A percentile compares a stretch with the other conserved stretches of the same genome.
Evolutionary conservation across 2,329 filamentous ascomycete species (phyloP).

Genomic region (Huntiella bhutanensis): DNA sequence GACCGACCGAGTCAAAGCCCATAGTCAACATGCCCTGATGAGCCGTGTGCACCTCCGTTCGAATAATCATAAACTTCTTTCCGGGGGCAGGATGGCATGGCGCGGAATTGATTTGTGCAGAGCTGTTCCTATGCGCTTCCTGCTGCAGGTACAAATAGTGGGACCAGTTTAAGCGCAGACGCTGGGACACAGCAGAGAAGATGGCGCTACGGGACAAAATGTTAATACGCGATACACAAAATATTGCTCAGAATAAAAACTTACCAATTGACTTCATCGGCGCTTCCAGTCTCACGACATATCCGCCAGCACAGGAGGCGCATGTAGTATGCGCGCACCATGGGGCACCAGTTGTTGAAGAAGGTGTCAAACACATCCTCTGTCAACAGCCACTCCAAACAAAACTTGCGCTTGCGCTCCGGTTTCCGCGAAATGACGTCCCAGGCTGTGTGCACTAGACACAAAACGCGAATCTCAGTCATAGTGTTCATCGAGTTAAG

Average conservation of each 20-base stretch:
- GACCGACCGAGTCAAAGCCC: constrained; percentile 29
- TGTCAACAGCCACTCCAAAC: constrained; percentile 55
- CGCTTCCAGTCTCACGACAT: constrained; percentile 52
- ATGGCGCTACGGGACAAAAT: constrained; percentile 35
- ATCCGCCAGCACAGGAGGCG: constrained; percentile 78
- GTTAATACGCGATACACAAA: constrained; percentile 14
- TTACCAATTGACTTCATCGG: constrained; percentile 47
- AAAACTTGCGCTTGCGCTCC: constrained; percentile 49
- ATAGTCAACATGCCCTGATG: constrained; percentile 27
- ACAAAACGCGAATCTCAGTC: constrained; percentile 69
- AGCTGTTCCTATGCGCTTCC: constrained; percentile 31
- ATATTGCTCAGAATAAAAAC: constrained; percentile 18
- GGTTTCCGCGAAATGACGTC: constrained; percentile 47
- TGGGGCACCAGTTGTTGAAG: constrained; percentile 89
- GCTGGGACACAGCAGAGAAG: constrained; percentile 44
- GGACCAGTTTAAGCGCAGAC: constrained; percentile 56
- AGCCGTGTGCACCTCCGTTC: constrained; percentile 43
- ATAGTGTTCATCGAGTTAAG: constrained; percentile 71
- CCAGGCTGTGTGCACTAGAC: constrained; percentile 69
- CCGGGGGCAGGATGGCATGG: constrained; percentile 74
- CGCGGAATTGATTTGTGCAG: constrained; percentile 41
- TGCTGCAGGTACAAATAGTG: constrained; percentile 62
- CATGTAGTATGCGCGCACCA: constrained; percentile 88
- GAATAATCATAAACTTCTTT: constrained; percentile 73
- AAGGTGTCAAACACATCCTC: constrained; percentile 59